Evolutionary conservation across 129 eudicot genomes (phyloP).

Genomic region (Centrapalus pauciflorus): DNA sequence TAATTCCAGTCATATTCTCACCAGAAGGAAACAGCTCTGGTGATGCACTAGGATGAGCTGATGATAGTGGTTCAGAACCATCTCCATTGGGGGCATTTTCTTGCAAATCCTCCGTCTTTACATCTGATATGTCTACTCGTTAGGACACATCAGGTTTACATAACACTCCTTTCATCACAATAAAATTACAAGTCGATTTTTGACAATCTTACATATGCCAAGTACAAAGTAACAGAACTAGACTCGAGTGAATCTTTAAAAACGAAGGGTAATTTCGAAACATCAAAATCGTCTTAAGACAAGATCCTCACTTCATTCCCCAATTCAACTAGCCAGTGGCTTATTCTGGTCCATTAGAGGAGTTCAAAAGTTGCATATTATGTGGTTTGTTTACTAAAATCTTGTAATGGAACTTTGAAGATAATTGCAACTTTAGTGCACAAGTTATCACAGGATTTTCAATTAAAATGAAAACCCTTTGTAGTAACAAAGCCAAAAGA

Average conservation of each 20-base stretch:
- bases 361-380: too few relatives aligned
- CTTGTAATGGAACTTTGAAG: too few relatives aligned
- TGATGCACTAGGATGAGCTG: constrained; percentile 5
- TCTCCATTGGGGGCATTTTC: constrained; percentile 34
- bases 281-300: neutral
- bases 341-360: too few relatives aligned
- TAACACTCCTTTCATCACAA: too few relatives aligned
- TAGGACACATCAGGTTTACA: neutral
- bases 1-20: neutral
- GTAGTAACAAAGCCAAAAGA: too few relatives aligned
- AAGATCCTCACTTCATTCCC: too few relatives aligned
- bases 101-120: constrained; percentile 22
- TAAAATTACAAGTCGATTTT: too few relatives aligned
- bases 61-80: constrained; percentile 43
- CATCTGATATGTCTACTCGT: constrained; percentile 19
- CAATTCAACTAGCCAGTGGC: too few relatives aligned
- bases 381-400: too few relatives aligned
- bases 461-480: too few relatives aligned
- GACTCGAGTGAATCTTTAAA: neutral
- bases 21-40: constrained; percentile 23
- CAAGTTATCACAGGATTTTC: too few relatives aligned
- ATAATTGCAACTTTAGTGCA: too few relatives aligned
- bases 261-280: neutral
- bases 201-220: neutral
- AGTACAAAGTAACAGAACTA: neutral